These are phyloP conservation scores for Eimeria acervulina DNA, from an alignment of 169 alveolate species.

Conservation along the genomic window DNA sequence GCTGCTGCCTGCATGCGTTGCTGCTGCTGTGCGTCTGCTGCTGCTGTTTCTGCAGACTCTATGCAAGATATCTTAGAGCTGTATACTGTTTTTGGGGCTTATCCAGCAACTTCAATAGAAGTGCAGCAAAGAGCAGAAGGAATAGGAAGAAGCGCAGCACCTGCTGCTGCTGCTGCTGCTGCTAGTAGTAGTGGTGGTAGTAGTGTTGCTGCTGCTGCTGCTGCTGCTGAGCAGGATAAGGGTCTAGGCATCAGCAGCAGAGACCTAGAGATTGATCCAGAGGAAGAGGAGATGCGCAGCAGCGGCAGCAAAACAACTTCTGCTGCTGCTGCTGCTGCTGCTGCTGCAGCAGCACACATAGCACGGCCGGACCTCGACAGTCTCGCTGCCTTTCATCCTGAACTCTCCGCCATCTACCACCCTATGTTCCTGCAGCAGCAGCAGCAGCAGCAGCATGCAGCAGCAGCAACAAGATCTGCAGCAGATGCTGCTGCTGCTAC, in stretches of 20 bases:
- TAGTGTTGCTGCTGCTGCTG: neutral
- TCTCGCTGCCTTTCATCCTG: slow-evolving; percentile 23
- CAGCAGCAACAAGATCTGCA: slow-evolving; percentile 9
- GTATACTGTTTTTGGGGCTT: neutral
- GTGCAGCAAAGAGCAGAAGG: neutral
- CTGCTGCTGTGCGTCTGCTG: no score
- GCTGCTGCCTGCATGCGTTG: no score
- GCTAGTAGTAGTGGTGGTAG: no score
- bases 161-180: no score
- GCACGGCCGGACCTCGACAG: slow-evolving; percentile 1
- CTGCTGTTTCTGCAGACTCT: neutral
- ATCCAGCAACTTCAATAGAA: neutral
- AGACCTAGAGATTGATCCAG: neutral
- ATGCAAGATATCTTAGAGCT: neutral
- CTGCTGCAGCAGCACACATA: neutral
- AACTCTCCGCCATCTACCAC: neutral
- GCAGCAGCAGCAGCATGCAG: neutral
- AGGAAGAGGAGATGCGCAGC: neutral
- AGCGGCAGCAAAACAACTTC: neutral
- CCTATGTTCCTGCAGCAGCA: neutral
- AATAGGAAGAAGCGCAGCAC: neutral
- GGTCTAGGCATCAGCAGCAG: neutral
- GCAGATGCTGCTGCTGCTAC: neutral
- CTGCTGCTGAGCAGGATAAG: neutral
- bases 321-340: neutral